Evolutionary conservation across 345 rosid species (phyloP).

Genomic region (Salix suchowensis): DNA sequence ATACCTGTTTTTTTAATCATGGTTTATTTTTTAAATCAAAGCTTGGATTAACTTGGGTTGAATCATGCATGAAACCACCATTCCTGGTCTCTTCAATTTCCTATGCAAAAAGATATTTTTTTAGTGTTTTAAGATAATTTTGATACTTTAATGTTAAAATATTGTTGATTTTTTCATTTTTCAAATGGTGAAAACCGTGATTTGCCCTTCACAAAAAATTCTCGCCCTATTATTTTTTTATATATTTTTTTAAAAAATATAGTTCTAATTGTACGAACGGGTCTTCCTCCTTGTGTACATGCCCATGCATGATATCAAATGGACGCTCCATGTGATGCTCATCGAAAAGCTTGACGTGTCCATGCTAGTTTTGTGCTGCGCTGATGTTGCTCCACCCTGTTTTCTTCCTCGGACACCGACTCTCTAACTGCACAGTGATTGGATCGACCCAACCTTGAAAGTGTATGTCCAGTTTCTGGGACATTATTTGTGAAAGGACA

Average conservation of each 20-base stretch:
- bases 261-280: too few species aligned
- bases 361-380: background rate
- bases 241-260: too few species aligned
- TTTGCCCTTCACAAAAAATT: too few species aligned
- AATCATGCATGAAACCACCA: background rate
- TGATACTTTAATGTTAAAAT: too few species aligned
- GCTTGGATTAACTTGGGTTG: too few species aligned
- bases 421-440: background rate
- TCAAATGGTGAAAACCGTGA: too few species aligned
- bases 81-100: background rate
- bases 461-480: background rate
- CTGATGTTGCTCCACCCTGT: background rate
- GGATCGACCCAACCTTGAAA: constrained; percentile 14
- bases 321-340: background rate
- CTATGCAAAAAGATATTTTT: too few species aligned
- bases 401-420: background rate
- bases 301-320: background rate
- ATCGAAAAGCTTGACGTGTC: background rate
- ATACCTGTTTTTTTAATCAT: too few species aligned
- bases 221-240: too few species aligned
- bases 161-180: too few species aligned
- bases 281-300: background rate
- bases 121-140: too few species aligned
- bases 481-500: background rate
- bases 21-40: too few species aligned